Conservation (phyloP, 202 grass and related monocot species). For the Panicum virgatum region DNA sequence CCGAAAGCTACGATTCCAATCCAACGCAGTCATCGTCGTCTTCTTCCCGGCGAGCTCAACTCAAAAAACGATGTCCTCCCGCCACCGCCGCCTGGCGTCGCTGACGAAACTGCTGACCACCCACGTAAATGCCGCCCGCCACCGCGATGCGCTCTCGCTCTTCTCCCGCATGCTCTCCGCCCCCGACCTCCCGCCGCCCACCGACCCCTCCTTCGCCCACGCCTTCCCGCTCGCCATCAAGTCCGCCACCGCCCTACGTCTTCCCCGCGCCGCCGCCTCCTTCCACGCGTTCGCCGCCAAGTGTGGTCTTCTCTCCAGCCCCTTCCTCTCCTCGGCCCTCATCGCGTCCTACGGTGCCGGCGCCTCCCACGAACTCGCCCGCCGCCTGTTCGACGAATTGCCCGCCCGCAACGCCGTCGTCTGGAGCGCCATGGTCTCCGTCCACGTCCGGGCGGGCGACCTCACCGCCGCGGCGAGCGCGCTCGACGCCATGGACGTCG, state of each 20-base stretch:
- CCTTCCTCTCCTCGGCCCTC: conserved; percentile 61
- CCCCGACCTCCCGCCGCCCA: conserved; percentile 50
- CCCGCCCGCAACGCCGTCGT: conserved; percentile 48
- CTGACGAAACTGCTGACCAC: conserved; percentile 51
- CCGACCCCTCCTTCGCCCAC: conserved; percentile 59
- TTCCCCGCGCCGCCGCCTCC: conserved; percentile 12
- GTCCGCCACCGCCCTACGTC: conserved; percentile 57
- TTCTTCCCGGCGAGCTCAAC: not conserved
- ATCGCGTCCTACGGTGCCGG: conserved; percentile 46
- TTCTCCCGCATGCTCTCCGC: conserved; percentile 58
- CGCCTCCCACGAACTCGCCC: conserved; percentile 11
- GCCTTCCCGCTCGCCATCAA: conserved; percentile 67
- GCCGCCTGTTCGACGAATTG: conserved; percentile 74
- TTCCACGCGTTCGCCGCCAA: conserved; percentile 52
- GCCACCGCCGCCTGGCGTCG: conserved; percentile 52
- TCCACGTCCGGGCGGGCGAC: conserved; percentile 45
- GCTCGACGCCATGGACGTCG: conserved; percentile 55
- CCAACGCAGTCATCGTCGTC: not conserved
- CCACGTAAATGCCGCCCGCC: conserved; percentile 48
- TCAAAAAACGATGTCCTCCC: conserved; percentile 31
- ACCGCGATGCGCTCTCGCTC: conserved; percentile 61
- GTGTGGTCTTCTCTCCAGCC: conserved; percentile 40
- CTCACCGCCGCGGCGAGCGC: conserved; percentile 16
- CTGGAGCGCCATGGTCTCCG: conserved; percentile 67
- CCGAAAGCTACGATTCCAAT: too few species aligned